Evolutionary conservation across 345 rosid genomes (phyloP), one percentile per base, ranked within the genome.

Genomic region (Hirschfeldia incana): DNA sequence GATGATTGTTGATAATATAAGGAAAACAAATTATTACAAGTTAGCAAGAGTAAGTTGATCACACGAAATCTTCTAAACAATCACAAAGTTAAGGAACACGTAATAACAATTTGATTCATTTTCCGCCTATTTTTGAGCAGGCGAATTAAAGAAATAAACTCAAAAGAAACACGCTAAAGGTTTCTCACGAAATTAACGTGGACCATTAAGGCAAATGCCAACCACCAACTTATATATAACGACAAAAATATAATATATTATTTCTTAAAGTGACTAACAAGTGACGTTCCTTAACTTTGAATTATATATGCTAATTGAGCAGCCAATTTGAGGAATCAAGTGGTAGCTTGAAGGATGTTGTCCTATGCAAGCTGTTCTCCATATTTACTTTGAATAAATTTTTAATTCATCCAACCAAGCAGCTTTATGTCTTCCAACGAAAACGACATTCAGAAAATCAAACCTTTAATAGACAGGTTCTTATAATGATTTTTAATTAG

Each of bases 311-410:
- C 30, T 72, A 71, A 65, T 60, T 73, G 16, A 51, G 82, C 78
- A 73, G 75, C 75, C 82, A 60, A 67, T 73, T 67, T 79, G 70
- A 32, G 65, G 58, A 36, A 34, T 79, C 74, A 73, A 73, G 65
- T 72, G 64, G 70, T 62, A 65, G 49, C 77, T 78, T 66, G 77
- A 11, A 72, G 37, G 39, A 58, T 65, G 67, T 39, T 65, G 72
- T 30, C 42, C 13, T 73, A 10, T 73, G 74, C 78, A 79, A 79
- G 82, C 82, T 79, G 78, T 79, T 28, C 58, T 79, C 78, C 82
- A 79, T 67, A 49, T 3, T 1, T 26, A 33, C 74, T 69, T 73
- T 73, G 78, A 79, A 73, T 74, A 49, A 49, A 30, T 67, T 67
- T 28, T 36, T 73, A 36, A 73, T 79, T 73, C 82, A 79, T 37